Evolutionary conservation across 129 eudicot genomes (phyloP).

Genomic region (Tanacetum coccineum): DNA sequence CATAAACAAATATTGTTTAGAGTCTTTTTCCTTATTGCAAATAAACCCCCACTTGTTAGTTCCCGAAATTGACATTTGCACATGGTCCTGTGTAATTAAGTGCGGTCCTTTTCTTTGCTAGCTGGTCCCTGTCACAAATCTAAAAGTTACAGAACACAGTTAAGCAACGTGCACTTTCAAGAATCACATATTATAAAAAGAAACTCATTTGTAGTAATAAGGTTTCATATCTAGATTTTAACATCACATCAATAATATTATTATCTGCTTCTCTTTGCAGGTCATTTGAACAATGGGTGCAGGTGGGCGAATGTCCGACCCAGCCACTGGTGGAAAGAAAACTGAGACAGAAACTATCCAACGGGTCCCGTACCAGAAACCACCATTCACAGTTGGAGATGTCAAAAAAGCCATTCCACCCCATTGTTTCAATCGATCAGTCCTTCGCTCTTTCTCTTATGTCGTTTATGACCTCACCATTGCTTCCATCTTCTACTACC

Average conservation of each 20-base stretch:
- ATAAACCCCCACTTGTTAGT: neutral
- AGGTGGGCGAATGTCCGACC: conserved; percentile 52
- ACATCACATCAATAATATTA: neutral
- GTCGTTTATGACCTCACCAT: conserved; percentile 52
- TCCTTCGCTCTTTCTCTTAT: conserved; percentile 52
- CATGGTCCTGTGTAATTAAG: conserved; percentile 16
- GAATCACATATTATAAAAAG: neutral
- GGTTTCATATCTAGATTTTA: neutral
- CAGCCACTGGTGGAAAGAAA: conserved; percentile 33
- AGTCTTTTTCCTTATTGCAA: neutral
- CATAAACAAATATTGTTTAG: neutral
- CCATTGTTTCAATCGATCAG: conserved; percentile 60
- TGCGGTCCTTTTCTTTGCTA: conserved; percentile 7
- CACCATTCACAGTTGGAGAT: conserved; percentile 57
- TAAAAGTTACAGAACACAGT: neutral
- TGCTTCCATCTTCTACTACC: conserved; percentile 42
- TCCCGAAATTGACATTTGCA: neutral
- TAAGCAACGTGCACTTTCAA: neutral
- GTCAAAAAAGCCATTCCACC: conserved; percentile 66
- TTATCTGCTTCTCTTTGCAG: conserved; percentile 15
- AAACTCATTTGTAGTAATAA: neutral
- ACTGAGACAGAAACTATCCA: conserved; percentile 33
- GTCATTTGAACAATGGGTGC: conserved; percentile 61
- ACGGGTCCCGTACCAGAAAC: conserved; percentile 47
- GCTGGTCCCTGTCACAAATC: neutral